These are phyloP conservation scores for Candida odintsovae DNA, from an alignment of 805 yeast genomes.

Conservation along the genomic window DNA sequence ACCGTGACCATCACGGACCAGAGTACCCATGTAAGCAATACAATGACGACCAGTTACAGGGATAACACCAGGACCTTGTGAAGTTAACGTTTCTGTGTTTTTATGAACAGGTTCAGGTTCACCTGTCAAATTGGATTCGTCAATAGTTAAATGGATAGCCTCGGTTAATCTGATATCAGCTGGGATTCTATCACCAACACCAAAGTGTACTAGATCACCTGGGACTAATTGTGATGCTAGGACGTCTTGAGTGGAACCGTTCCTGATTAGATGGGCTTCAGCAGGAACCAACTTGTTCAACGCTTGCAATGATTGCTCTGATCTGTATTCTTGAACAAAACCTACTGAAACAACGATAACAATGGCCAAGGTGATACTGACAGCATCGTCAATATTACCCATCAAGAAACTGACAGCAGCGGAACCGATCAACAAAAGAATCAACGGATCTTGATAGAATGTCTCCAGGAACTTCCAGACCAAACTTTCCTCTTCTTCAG, in stretches of 20 bases:
- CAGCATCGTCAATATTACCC: conserved; percentile 96
- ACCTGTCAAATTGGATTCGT: conserved; percentile 94
- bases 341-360: conserved; percentile 94
- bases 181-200: conserved; percentile 94
- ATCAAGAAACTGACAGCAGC: conserved; percentile 81
- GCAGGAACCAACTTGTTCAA: conserved; percentile 92
- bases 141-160: conserved; percentile 76
- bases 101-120: conserved; percentile 87
- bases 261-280: conserved; percentile 87
- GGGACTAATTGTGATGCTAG: conserved; percentile 88
- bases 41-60: conserved; percentile 66
- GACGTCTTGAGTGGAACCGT: conserved; percentile 71
- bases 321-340: conserved; percentile 92
- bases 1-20: conserved; percentile 95
- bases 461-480: conserved; percentile 68
- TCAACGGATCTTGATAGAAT: conserved; percentile 88
- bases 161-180: conserved; percentile 85
- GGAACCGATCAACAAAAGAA: conserved; percentile 81
- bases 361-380: conserved; percentile 90
- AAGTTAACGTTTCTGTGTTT: conserved; percentile 37
- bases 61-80: conserved; percentile 28
- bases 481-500: conserved; percentile 72
- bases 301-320: conserved; percentile 92
- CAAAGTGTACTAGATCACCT: conserved; percentile 86
- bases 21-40: conserved; percentile 95